Evolutionary conservation across 1,284 basidiomycete genomes (phyloP).

Genomic region (Hymenochaete sp.): DNA sequence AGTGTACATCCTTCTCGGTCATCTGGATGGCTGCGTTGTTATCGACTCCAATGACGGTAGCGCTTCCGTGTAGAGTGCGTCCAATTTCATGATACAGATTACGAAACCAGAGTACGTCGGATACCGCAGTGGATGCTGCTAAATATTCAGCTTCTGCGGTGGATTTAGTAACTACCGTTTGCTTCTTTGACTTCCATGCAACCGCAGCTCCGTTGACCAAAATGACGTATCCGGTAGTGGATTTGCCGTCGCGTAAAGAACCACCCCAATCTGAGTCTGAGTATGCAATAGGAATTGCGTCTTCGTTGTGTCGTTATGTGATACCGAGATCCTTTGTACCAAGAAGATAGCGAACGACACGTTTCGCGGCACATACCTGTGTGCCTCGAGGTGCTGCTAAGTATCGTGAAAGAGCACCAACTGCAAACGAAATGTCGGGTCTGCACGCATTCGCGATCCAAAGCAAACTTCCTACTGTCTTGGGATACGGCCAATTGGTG

Average conservation of each 20-base stretch:
- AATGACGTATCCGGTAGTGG: conserved; percentile 29
- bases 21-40: too few relatives aligned
- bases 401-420: conserved; percentile 1
- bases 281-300: conserved; percentile 28
- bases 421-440: too few relatives aligned
- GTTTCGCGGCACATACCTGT: conserved; percentile 21
- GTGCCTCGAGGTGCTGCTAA: background rate
- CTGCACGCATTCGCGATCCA: too few relatives aligned
- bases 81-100: conserved; percentile 25
- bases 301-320: conserved; percentile 1
- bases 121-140: conserved; percentile 20
- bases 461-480: too few relatives aligned
- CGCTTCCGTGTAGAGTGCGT: conserved; percentile 22
- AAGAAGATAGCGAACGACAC: conserved; percentile 22
- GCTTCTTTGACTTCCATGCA: conserved; percentile 27
- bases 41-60: conserved; percentile 28
- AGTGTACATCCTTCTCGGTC: too few relatives aligned
- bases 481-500: too few relatives aligned
- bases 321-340: conserved; percentile 19
- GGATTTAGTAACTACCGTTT: conserved; percentile 27
- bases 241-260: conserved; percentile 23
- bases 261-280: conserved; percentile 32
- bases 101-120: too few relatives aligned
- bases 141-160: conserved; percentile 35
- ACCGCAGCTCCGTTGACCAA: conserved; percentile 26